Evolutionary conservation across 116 monocot species (phyloP).

Genomic region (Thalassia testudinum): DNA sequence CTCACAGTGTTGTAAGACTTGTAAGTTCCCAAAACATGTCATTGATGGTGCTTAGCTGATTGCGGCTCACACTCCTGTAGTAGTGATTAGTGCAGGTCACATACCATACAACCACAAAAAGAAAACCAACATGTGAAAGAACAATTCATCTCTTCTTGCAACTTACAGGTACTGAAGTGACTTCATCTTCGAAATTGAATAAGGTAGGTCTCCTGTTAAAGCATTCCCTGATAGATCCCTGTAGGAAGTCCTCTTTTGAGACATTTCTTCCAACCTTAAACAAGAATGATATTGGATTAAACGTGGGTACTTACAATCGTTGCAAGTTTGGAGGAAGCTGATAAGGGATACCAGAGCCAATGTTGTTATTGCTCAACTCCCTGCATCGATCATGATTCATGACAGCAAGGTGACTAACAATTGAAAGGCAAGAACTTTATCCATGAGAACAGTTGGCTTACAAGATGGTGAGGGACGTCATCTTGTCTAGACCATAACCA

Average conservation of each 20-base stretch:
- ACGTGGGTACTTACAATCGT: constrained; percentile 40
- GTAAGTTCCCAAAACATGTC: constrained; percentile 39
- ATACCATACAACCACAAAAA: background rate
- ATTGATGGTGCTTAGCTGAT: constrained; percentile 47
- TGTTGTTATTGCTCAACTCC: constrained; percentile 84
- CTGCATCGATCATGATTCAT: constrained; percentile 19
- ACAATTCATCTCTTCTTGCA: background rate
- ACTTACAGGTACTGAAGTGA: constrained; percentile 67
- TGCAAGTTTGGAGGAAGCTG: constrained; percentile 67
- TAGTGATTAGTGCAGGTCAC: no score
- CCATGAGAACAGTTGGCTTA: constrained; percentile 12
- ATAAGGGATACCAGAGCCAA: constrained; percentile 70
- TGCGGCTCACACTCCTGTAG: constrained; percentile 65
- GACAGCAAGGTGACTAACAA: background rate
- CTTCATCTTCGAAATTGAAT: constrained; percentile 64
- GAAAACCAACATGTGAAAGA: background rate
- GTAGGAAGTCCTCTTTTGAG: constrained; percentile 9
- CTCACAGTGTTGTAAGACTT: constrained; percentile 61
- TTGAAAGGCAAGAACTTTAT: background rate
- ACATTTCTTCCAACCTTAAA: background rate
- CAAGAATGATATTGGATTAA: no score
- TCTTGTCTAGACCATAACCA: constrained; percentile 40
- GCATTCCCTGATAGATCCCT: constrained; percentile 65
- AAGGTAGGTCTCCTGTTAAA: constrained; percentile 51
- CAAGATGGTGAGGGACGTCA: constrained; percentile 60